Percentiles rank a stretch among this genome's conserved stretches.
Evolutionary conservation across 2,329 filamentous ascomycete species (phyloP).

Genomic region (Neofusicoccum sp.): DNA sequence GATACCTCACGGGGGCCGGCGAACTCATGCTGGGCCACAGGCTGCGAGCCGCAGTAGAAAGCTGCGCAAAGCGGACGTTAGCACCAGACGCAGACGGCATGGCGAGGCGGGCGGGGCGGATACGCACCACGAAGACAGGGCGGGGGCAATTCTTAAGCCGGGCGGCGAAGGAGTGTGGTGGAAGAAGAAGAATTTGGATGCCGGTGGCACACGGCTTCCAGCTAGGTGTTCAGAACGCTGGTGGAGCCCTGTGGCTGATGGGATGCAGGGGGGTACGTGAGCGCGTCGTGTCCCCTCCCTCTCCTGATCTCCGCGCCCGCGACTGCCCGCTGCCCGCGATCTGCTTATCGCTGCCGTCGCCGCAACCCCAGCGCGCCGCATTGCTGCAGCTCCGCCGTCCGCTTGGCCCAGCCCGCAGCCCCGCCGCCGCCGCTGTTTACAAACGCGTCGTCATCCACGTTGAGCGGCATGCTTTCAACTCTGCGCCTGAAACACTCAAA

Average conservation of each 20-base stretch:
- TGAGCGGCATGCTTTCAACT: background rate
- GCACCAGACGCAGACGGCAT: conserved; percentile 3
- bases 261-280: conserved; percentile 9
- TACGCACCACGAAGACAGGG: conserved; percentile 8
- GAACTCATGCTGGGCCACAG: conserved; percentile 19
- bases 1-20: conserved; percentile 32
- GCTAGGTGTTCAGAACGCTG: conserved; percentile 15
- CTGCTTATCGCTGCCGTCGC: background rate
- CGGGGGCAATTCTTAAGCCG: conserved; percentile 7
- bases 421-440: background rate
- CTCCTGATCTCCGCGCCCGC: background rate
- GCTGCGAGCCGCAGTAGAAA: conserved; percentile 37
- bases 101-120: background rate
- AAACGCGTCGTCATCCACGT: background rate
- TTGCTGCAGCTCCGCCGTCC: background rate
- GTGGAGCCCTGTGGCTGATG: conserved; percentile 5
- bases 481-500: background rate
- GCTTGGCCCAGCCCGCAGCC: background rate
- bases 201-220: conserved; percentile 14
- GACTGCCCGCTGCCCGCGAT: background rate
- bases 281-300: conserved; percentile 4
- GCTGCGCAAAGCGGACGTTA: conserved; percentile 14
- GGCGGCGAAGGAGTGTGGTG: conserved; percentile 17
- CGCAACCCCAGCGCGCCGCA: background rate
- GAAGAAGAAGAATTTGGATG: conserved; percentile 13